Conservation (phyloP, 106 monocot species). For the Agapanthus africanus region DNA sequence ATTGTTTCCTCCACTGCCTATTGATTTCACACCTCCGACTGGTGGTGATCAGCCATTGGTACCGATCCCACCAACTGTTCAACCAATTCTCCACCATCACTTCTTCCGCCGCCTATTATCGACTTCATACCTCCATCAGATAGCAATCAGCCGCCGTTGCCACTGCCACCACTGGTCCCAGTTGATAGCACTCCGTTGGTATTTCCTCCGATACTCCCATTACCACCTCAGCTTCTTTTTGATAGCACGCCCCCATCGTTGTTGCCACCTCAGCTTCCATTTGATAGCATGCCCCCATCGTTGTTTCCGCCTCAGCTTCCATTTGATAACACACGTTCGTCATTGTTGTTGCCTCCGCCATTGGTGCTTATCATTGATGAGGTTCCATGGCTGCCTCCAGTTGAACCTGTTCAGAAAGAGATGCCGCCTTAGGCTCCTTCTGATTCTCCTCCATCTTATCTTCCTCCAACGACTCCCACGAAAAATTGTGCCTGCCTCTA, state of each 20-base stretch:
- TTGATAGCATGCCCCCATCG: neutral
- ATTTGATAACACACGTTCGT: no score
- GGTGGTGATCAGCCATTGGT: no score
- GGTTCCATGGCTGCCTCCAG: neutral
- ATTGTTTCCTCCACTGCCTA: neutral
- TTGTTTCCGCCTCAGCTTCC: no score
- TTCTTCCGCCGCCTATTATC: constrained; percentile 1
- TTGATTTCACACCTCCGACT: no score
- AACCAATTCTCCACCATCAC: neutral
- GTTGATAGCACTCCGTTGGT: no score
- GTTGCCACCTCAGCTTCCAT: neutral
- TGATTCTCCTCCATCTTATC: constrained; percentile 1
- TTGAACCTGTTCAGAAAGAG: neutral
- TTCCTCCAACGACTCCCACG: neutral
- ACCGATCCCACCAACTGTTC: no score
- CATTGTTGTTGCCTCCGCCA: neutral
- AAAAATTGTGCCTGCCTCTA: neutral
- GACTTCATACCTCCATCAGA: constrained; percentile 6
- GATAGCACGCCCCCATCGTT: neutral
- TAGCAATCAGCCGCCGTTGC: neutral
- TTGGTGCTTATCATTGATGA: neutral
- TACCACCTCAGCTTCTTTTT: neutral
- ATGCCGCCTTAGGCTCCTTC: neutral
- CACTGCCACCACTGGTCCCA: no score
- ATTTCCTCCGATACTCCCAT: no score